Evolutionary conservation across 164 flowering plant species (phyloP), one percentile per base, ranked within the genome.

Genomic region (Hamamelis virginiana): DNA sequence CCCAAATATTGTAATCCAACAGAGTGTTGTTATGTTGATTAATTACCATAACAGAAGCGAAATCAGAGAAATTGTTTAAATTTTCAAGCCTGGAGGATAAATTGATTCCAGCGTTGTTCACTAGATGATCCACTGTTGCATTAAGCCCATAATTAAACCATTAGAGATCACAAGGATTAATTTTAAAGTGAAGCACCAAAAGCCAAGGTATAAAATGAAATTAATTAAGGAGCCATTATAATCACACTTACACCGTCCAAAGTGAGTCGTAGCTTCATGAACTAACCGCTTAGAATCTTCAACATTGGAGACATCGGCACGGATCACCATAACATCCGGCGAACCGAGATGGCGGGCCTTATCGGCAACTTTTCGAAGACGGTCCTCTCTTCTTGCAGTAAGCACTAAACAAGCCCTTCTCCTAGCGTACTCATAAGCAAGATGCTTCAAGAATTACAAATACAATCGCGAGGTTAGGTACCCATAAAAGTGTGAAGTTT

Each of bases 91-190:
- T 50, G 71, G 66, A 41, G 12, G 66, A 38, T 0, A 75, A 64
- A 15, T 59, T 21, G 15, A 88, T 67, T 59, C 92, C 91, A 14
- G 94, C 94, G 73, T 85, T 83, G 63, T 77, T 79, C 57, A 91
- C 92, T 65, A 89, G 76, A 79, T 89, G 92, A 78, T 91, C 91
- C 83, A 87, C 97, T 87, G 82, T 38, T 41, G 6, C 15, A 64
- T 28, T 14, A 22, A 8, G 21, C 52, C 5, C 33, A 65, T 27
- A 15, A n/a, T n/a, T n/a, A n/a, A 25, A 60, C 1, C n/a, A 19
- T n/a, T 41, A 33, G 41, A 33, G 41, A 33, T 33, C 41, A 33
- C 41, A 33, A 33, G 6, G 41, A 2, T 33, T 33, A 2, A 33
- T 33, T 2, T 33, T 2, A 33, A 33, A 33, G 2, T 2, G 41